These are phyloP conservation scores for Graphilbum fragrans DNA, from an alignment of 2,329 filamentous ascomycete genomes.

Conservation along the genomic window DNA sequence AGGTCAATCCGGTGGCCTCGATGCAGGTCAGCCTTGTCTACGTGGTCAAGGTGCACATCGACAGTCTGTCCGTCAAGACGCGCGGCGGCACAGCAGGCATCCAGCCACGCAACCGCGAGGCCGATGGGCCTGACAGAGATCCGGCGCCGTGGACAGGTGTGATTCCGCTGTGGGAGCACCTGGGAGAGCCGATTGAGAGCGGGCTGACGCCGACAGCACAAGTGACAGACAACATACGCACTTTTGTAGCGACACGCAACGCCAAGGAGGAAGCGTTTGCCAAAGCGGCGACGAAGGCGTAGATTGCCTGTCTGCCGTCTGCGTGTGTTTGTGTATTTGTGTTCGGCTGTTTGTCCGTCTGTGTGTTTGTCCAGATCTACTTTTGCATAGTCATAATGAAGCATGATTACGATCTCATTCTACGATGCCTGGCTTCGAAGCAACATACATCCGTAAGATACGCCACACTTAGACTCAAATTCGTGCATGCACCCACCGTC, in stretches of 20 bases:
- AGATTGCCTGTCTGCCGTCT: too few species aligned
- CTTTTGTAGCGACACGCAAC: conserved; percentile 5
- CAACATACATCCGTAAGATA: too few species aligned
- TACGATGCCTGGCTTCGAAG: too few species aligned
- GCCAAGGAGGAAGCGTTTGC: conserved; percentile 3
- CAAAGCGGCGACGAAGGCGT: conserved; percentile 1
- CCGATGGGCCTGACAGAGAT: conserved; percentile 6
- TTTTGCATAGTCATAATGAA: too few species aligned
- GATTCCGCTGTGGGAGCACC: conserved; percentile 10
- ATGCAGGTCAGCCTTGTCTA: conserved; percentile 8
- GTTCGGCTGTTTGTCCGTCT: too few species aligned
- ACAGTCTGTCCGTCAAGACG: conserved; percentile 9
- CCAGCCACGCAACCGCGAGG: conserved; percentile 7
- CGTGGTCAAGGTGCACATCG: conserved; percentile 8
- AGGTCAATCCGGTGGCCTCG: conserved; percentile 10
- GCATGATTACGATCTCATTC: too few species aligned
- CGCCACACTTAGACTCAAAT: too few species aligned
- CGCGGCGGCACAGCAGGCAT: conserved; percentile 7
- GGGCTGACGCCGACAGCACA: conserved; percentile 7
- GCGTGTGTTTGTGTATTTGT: too few species aligned
- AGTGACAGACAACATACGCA: conserved; percentile 3
- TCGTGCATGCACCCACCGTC: too few species aligned
- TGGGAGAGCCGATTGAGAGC: conserved; percentile 8
- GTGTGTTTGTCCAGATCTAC: too few species aligned
- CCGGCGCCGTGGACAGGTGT: conserved; percentile 8